phyloP scores from a whole-genome alignment of 352 stramenopile genomes.

The Globisporangium paddicum region DNA sequence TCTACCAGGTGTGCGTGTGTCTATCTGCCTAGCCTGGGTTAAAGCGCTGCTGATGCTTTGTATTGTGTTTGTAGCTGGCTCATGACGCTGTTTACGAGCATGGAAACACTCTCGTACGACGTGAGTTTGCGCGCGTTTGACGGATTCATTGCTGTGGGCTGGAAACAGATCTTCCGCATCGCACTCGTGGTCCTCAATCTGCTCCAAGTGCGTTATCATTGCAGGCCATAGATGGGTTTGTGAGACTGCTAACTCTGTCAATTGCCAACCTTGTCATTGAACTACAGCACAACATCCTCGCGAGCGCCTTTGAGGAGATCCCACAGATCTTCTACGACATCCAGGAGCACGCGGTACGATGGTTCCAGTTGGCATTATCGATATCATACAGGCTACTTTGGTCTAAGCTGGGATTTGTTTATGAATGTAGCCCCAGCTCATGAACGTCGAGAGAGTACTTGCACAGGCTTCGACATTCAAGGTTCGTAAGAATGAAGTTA shows the following conservation, averaged over 20 bases:
- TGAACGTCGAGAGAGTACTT: not conserved
- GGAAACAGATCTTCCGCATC: constrained; percentile 69
- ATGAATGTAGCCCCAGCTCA: constrained; percentile 1
- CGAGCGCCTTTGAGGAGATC: constrained; percentile 65
- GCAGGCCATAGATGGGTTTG: not conserved
- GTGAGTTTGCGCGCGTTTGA: constrained; percentile 57
- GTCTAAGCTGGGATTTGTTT: not conserved
- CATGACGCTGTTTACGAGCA: constrained; percentile 78
- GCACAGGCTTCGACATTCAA: constrained; percentile 1
- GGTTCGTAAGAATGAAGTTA: not conserved
- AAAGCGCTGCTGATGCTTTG: not conserved
- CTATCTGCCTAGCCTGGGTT: not conserved
- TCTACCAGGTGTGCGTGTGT: constrained; percentile 51
- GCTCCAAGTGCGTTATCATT: constrained; percentile 30
- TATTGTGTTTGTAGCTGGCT: constrained; percentile 54
- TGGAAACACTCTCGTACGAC: constrained; percentile 63
- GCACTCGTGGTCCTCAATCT: constrained; percentile 50
- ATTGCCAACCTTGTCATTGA: not conserved
- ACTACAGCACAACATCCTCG: constrained; percentile 45
- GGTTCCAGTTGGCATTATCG: not conserved
- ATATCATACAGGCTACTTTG: no score
- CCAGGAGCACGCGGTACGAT: constrained; percentile 49
- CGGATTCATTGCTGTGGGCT: constrained; percentile 61
- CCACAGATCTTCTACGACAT: constrained; percentile 75
- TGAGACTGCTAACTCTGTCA: not conserved